These are phyloP conservation scores for Kalanchoe fedtschenkoi DNA, from an alignment of 164 flowering plant genomes.

Conservation along the genomic window DNA sequence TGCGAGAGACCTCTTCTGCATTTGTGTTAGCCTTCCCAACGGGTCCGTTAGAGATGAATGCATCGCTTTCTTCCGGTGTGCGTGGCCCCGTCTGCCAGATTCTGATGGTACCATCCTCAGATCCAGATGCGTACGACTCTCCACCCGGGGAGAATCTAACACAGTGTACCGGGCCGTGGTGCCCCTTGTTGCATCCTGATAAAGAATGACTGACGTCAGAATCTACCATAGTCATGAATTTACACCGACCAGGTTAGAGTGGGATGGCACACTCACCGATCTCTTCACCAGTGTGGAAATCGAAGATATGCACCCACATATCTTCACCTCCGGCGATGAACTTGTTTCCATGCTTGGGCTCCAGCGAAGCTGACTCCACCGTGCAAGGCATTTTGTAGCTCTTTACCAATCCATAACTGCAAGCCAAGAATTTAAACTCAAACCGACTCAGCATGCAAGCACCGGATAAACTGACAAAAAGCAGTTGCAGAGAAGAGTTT, in stretches of 20 bases:
- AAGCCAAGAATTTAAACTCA: not conserved
- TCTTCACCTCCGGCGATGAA: conserved; percentile 98
- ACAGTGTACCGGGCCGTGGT: conserved; percentile 97
- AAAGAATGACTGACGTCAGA: not conserved
- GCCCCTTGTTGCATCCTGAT: conserved; percentile 96
- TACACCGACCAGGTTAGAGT: not conserved
- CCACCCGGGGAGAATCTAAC: conserved; percentile 92
- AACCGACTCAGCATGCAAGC: not conserved
- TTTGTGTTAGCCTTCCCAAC: conserved; percentile 38
- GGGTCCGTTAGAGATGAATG: conserved; percentile 28
- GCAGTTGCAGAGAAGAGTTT: conserved; percentile 16
- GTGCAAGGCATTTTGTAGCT: conserved; percentile 78
- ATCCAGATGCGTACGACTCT: conserved; percentile 94
- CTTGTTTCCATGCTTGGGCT: conserved; percentile 77
- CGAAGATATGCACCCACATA: conserved; percentile 89
- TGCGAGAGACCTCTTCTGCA: conserved; percentile 44
- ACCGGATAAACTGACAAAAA: not conserved
- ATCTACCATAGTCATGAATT: not conserved
- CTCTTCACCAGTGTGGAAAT: conserved; percentile 92
- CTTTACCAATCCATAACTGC: conserved; percentile 86
- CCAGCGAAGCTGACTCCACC: conserved; percentile 91
- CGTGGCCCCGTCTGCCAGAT: conserved; percentile 83
- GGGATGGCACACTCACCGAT: conserved; percentile 41
- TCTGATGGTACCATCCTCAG: conserved; percentile 96
- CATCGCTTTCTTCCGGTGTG: conserved; percentile 35